Evolutionary conservation across 495 filamentous ascomycete genomes (phyloP).

Genomic region (Peziza echinospora): DNA sequence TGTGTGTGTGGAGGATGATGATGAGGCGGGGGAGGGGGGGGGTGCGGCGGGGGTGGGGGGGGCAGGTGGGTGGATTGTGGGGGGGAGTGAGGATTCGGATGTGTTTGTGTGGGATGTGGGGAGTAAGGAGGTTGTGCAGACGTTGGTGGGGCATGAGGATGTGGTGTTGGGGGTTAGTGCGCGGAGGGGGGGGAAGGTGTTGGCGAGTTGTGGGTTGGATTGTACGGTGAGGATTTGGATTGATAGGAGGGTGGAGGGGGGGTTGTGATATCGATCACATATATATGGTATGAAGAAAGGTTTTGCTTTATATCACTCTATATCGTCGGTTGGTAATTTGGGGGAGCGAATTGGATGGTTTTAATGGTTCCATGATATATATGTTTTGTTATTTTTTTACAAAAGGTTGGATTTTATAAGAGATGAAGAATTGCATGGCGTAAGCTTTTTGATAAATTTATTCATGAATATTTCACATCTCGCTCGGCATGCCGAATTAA

Average conservation of each 20-base stretch:
- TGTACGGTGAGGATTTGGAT: constrained; percentile 41
- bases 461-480: too few species aligned
- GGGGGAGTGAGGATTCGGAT: constrained; percentile 68
- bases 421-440: too few species aligned
- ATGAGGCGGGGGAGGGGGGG: constrained; percentile 22
- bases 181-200: constrained; percentile 22
- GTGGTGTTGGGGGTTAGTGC: constrained; percentile 74
- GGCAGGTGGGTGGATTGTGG: constrained; percentile 24
- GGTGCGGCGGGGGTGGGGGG: background rate
- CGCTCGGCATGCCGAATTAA: too few species aligned
- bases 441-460: too few species aligned
- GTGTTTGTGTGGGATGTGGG: constrained; percentile 78
- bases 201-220: constrained; percentile 46
- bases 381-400: too few species aligned
- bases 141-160: constrained; percentile 46
- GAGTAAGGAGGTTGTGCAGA: constrained; percentile 62
- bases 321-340: too few species aligned
- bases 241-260: constrained; percentile 15
- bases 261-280: too few species aligned
- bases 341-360: too few species aligned
- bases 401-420: too few species aligned
- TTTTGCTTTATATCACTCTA: too few species aligned
- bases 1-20: constrained; percentile 33
- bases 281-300: too few species aligned
- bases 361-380: too few species aligned